Evolutionary conservation across 2,329 filamentous ascomycete species (phyloP), one percentile per base, ranked within the genome.

Genomic region (Penicillium italicum): DNA sequence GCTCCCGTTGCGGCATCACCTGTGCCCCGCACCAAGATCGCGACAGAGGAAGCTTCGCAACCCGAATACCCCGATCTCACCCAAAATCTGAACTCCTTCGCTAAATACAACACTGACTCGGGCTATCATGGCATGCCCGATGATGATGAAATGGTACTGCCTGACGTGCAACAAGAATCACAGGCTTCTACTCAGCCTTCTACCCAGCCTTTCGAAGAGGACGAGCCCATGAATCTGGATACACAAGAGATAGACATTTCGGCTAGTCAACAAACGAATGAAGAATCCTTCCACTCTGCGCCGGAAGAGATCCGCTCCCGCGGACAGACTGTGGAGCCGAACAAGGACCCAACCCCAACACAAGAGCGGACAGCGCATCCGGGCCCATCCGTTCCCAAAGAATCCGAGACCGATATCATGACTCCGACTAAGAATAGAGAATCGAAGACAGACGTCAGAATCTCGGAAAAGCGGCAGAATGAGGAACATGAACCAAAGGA

Each of bases 231-330:
- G 20, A 53, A 28, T 38, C 44, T 53, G 6, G 58, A 58, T 28
- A 55, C 59, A 20, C 58, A 61, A 37, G 58, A 59, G 16, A 59
- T 60, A 14, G 67, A 68, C 31, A 55, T 62, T 7, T 70, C 69
- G 2, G 56, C 66, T 34, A 69, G 68, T 38, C 66, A 72, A 45
- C 73, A 75, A 49, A 75, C 72, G 10, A 74, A 75, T 10, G 76
- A 76, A 44, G 72, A 70, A 24, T 79, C 76, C 1, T 79, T 79
- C 60, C 77, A 79, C 55, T 79, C 77, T 9, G 77, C 77, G 10
- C 71, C 69, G 49, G 75, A 77, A 59, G 65, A 76, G 46, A 61
- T 70, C 31, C 62, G 66, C 44, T 56, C 70, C 44, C 68, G 73
- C 22, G 69, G 62, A 53, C 63, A 71, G 56, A 76, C 71, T 1